Conservation (phyloP, 257 asterid genomes). For the Penstemon barbatus region DNA sequence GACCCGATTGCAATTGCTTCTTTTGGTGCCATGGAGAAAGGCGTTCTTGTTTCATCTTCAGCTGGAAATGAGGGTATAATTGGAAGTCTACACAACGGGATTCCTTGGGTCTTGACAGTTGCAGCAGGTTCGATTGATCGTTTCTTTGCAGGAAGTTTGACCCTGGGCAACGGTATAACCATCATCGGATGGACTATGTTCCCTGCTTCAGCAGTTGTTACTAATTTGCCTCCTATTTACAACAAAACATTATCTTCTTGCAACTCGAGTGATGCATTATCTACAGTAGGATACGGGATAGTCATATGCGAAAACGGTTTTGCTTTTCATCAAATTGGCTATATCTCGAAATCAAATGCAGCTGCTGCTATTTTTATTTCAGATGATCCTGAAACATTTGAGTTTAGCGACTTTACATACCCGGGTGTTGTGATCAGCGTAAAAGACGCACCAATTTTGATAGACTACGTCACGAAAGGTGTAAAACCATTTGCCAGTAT, state of each 20-base stretch:
- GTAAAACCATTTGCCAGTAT: conserved; percentile 31
- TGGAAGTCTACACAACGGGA: conserved; percentile 31
- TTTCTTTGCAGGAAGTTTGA: conserved; percentile 30
- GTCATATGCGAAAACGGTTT: neutral
- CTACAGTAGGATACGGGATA: neutral
- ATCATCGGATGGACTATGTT: conserved; percentile 37
- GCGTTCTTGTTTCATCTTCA: conserved; percentile 41
- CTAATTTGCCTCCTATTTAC: conserved; percentile 27
- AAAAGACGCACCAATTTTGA: conserved; percentile 26
- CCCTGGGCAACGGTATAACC: conserved; percentile 32
- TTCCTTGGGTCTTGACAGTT: conserved; percentile 41
- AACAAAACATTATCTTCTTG: conserved; percentile 30
- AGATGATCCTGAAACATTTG: conserved; percentile 23
- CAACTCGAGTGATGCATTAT: conserved; percentile 23
- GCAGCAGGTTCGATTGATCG: conserved; percentile 48
- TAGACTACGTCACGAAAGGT: conserved; percentile 22
- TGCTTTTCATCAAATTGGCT: neutral
- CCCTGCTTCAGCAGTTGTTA: conserved; percentile 19
- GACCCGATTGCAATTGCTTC: conserved; percentile 47
- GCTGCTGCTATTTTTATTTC: conserved; percentile 34
- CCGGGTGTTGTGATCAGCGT: conserved; percentile 39
- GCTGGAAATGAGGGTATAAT: conserved; percentile 39
- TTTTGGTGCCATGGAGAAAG: conserved; percentile 45
- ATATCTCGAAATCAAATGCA: conserved; percentile 26
- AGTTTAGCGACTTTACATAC: conserved; percentile 23